A percentile compares a stretch with the other conserved stretches of the same genome.
Evolutionary conservation across 257 asterid species (phyloP).

Genomic region (Echites panduratus): DNA sequence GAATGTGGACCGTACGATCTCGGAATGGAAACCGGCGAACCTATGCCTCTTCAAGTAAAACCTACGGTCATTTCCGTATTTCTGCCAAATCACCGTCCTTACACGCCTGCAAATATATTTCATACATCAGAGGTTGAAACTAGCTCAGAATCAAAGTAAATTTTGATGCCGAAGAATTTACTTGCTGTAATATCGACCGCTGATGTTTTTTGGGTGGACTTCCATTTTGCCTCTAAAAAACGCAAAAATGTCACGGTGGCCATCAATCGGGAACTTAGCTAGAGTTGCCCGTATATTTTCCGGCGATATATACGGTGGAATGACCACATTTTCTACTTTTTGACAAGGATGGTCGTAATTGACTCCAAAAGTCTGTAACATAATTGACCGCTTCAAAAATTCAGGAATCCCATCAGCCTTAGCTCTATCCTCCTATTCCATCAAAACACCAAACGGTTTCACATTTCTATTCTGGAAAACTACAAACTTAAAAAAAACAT

Average conservation of each 20-base stretch:
- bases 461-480: background rate
- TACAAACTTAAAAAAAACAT: background rate
- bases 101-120: constrained; percentile 34
- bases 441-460: background rate
- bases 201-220: constrained; percentile 74
- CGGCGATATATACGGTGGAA: constrained; percentile 83
- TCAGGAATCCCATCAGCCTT: constrained; percentile 72
- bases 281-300: constrained; percentile 49
- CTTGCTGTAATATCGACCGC: constrained; percentile 89
- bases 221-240: constrained; percentile 95
- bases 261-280: constrained; percentile 29
- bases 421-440: constrained; percentile 73
- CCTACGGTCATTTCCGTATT: constrained; percentile 51
- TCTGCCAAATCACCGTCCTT: constrained; percentile 58
- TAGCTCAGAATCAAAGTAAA: background rate
- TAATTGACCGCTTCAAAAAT: constrained; percentile 51
- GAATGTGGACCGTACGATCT: constrained; percentile 64
- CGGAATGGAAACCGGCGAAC: constrained; percentile 71
- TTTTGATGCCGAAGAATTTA: constrained; percentile 5
- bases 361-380: constrained; percentile 90
- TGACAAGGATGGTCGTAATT: constrained; percentile 72
- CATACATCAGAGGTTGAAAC: background rate
- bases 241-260: constrained; percentile 63
- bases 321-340: constrained; percentile 64
- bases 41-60: constrained; percentile 61